Conservation (phyloP, 371 early-diverging fungal genomes). For the Circinella umbellata region DNA sequence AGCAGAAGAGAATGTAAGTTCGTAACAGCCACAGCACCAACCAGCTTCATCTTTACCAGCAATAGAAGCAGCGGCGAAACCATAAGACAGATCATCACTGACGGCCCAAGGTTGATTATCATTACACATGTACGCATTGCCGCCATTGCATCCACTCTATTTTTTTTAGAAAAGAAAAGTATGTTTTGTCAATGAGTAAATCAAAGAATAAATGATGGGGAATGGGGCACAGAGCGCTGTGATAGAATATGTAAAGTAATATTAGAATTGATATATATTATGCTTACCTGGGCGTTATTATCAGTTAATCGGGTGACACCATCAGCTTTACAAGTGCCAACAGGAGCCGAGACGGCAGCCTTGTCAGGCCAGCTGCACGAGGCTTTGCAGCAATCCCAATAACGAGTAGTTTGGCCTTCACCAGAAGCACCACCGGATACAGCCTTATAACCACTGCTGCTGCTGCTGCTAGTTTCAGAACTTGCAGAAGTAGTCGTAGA, state of each 20-base stretch:
- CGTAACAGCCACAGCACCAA: slow-evolving; percentile 54
- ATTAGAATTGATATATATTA: background rate
- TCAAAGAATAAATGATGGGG: background rate
- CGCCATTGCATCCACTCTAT: slow-evolving; percentile 44
- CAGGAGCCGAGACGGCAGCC: slow-evolving; percentile 33
- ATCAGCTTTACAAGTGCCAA: slow-evolving; percentile 35
- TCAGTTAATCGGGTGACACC: slow-evolving; percentile 34
- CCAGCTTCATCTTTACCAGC: slow-evolving; percentile 32
- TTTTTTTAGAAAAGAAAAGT: background rate
- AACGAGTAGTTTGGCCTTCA: slow-evolving; percentile 42
- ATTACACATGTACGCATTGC: slow-evolving; percentile 47
- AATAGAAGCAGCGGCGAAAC: slow-evolving; percentile 50
- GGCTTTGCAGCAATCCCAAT: slow-evolving; percentile 59
- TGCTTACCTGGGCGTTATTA: slow-evolving; percentile 21
- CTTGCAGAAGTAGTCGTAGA: slow-evolving; percentile 18
- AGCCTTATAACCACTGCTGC: slow-evolving; percentile 5
- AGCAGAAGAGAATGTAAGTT: slow-evolving; percentile 44
- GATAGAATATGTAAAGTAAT: too few species aligned
- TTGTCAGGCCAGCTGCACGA: slow-evolving; percentile 51
- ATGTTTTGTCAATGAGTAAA: background rate
- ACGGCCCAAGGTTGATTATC: slow-evolving; percentile 53
- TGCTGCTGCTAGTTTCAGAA: slow-evolving; percentile 6
- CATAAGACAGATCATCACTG: slow-evolving; percentile 44
- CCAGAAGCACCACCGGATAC: slow-evolving; percentile 34
- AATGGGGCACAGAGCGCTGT: too few species aligned